These are phyloP conservation scores for Rhizopus sp. DNA, from an alignment of 371 early-diverging fungal genomes.

Conservation along the genomic window DNA sequence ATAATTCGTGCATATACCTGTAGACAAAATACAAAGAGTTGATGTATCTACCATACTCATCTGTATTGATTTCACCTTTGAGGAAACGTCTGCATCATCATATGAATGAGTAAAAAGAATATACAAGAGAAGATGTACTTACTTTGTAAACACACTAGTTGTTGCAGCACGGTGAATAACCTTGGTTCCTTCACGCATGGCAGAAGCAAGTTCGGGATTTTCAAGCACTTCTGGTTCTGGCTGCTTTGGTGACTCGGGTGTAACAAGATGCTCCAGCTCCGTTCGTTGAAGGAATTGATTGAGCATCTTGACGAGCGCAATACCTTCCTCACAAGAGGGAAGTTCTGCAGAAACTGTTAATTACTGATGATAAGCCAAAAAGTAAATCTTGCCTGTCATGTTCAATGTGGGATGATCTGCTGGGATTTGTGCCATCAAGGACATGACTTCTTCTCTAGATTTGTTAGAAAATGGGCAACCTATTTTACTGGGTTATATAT, in stretches of 20 bases:
- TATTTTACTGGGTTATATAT: conserved; percentile 10
- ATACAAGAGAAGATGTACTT: conserved; percentile 10
- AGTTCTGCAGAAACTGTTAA: conserved; percentile 23
- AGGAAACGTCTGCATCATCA: conserved; percentile 38
- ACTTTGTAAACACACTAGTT: conserved; percentile 63
- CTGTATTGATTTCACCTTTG: conserved; percentile 46
- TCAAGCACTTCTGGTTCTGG: conserved; percentile 27
- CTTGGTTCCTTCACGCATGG: conserved; percentile 63
- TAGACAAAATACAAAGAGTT: conserved; percentile 50
- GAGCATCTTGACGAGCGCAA: conserved; percentile 38
- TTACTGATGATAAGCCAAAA: not conserved
- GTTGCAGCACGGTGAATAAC: conserved; percentile 59
- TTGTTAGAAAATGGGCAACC: conserved; percentile 50
- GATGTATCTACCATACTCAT: conserved; percentile 53
- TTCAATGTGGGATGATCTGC: conserved; percentile 43
- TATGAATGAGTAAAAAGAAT: not conserved
- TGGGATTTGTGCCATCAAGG: conserved; percentile 37
- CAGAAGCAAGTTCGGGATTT: conserved; percentile 49
- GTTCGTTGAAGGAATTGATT: conserved; percentile 35
- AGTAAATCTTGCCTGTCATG: conserved; percentile 28
- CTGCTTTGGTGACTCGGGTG: not conserved
- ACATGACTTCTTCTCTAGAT: conserved; percentile 36
- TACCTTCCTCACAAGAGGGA: conserved; percentile 43
- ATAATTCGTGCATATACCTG: conserved; percentile 29
- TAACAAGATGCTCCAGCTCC: conserved; percentile 20